Evolutionary conservation across 2,329 filamentous ascomycete species (phyloP), one percentile per base, ranked within the genome.

Genomic region (Fusarium kyushuense): DNA sequence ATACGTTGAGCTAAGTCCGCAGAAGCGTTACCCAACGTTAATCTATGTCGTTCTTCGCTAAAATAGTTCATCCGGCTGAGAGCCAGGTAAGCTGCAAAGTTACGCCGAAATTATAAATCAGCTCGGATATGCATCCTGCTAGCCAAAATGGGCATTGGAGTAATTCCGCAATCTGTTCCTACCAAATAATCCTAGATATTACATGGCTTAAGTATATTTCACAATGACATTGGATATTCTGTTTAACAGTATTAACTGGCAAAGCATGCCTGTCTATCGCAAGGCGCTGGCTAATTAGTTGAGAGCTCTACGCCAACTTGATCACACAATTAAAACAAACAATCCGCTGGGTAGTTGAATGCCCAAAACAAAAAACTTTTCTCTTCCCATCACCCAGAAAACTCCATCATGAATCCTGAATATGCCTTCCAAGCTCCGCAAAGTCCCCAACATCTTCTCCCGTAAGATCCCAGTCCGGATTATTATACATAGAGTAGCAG

Each of bases 401-500:
- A 53, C 19, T 45, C 48, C 54, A 19, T 70, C 53, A 73, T 45
- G 69, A 68, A 59, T 73, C 72, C 36, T 71, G 65, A 56, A 74
- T 72, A 46, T 74, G 72, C 13, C 72, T 71, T 23, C 72, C 72
- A 43, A 74, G 63, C 33, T 74, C 72, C 2, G 72, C 72, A 65
- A 74, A 74, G 29, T 73, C 72, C 6, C 72, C 70, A n/a, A 70
- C 70, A 42, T 74, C 72, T 27, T 74, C 72, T 45, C 72, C 72
- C 4, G 72, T 74, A 10, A 74, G 70, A 41, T 73, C 72, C 72
- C 72, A 74, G 10, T 74, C 72, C 13, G 72, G 70, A 8, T 74
- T 74, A 21, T 74, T 74, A 19, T 74, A 74, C 72, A 74, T 74
- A 19, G 72, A 74, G 55, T 74, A 74, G 40, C 72, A 74, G 40